phyloP scores from a whole-genome alignment of 2,329 filamentous ascomycete genomes.

The Colletotrichum tropicicola region DNA sequence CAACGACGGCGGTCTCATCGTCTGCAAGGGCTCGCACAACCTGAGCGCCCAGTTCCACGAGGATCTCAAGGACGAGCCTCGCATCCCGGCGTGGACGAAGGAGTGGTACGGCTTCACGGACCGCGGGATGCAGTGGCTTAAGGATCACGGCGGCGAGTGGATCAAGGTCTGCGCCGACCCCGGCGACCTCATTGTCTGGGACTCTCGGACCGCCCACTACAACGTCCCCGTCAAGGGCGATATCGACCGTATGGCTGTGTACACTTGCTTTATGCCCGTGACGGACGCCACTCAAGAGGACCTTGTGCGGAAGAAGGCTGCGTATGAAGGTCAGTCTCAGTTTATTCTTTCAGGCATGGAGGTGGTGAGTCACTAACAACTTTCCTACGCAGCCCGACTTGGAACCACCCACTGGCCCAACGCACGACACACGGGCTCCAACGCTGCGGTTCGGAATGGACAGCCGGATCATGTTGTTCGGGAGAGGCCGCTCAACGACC shows the following conservation, averaged over 20 bases:
- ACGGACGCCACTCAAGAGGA: slow-evolving; percentile 49
- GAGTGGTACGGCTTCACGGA: slow-evolving; percentile 47
- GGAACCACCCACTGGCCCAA: slow-evolving; percentile 55
- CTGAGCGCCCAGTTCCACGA: slow-evolving; percentile 45
- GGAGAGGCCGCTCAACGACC: slow-evolving; percentile 47
- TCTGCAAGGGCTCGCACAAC: slow-evolving; percentile 40
- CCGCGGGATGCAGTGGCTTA: slow-evolving; percentile 46
- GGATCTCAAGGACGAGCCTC: slow-evolving; percentile 42
- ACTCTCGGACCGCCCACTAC: slow-evolving; percentile 57
- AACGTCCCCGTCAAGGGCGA: slow-evolving; percentile 44
- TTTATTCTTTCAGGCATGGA: background rate
- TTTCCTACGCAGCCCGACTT: slow-evolving; percentile 32
- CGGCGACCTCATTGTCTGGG: slow-evolving; percentile 54
- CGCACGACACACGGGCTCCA: slow-evolving; percentile 42
- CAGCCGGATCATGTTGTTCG: slow-evolving; percentile 43
- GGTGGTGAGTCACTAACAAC: rapidly evolving
- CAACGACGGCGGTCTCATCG: slow-evolving; percentile 44
- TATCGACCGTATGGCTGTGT: slow-evolving; percentile 43
- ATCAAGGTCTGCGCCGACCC: slow-evolving; percentile 51
- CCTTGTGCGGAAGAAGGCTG: slow-evolving; percentile 49
- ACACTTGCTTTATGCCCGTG: slow-evolving; percentile 52
- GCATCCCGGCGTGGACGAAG: slow-evolving; percentile 44
- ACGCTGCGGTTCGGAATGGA: slow-evolving; percentile 33
- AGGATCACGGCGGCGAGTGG: slow-evolving; percentile 41
- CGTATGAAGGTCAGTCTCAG: slow-evolving; percentile 42